These are phyloP conservation scores for Sphaerulina vaccinii DNA, from an alignment of 2,329 filamentous ascomycete species.

Conservation along the genomic window DNA sequence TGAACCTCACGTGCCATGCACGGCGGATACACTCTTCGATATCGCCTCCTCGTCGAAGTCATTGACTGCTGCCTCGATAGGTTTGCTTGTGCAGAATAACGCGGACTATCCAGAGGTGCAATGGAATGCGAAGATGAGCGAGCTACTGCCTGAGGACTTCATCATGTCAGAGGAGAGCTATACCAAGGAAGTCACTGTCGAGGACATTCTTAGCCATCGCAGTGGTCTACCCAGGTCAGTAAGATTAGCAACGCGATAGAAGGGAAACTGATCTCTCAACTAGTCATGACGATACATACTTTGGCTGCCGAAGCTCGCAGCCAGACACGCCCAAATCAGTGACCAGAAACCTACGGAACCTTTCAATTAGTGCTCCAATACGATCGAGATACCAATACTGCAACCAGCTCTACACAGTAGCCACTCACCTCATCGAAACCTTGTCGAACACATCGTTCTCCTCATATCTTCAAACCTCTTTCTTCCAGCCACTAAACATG, in stretches of 20 bases:
- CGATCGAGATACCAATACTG: too few relatives aligned
- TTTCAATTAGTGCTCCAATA: too few relatives aligned
- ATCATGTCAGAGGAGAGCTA: slow-evolving; percentile 37
- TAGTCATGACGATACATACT: slow-evolving; percentile 36
- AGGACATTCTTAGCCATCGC: slow-evolving; percentile 56
- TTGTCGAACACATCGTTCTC: too few relatives aligned
- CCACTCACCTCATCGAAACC: too few relatives aligned
- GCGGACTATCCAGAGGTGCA: slow-evolving; percentile 40
- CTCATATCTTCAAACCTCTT: too few relatives aligned
- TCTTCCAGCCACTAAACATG: too few relatives aligned
- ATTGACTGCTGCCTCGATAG: slow-evolving; percentile 52
- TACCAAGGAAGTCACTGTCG: slow-evolving; percentile 53
- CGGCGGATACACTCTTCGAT: slow-evolving; percentile 54
- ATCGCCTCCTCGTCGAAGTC: slow-evolving; percentile 59
- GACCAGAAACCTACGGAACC: too few relatives aligned
- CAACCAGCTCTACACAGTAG: too few relatives aligned
- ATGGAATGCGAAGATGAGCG: slow-evolving; percentile 51
- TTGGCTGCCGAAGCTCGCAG: slow-evolving; percentile 34
- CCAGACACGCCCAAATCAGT: slow-evolving; percentile 45
- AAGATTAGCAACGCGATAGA: background rate
- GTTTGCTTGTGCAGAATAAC: slow-evolving; percentile 51
- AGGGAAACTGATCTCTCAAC: background rate
- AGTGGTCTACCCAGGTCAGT: slow-evolving; percentile 46
- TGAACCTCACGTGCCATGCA: slow-evolving; percentile 41
- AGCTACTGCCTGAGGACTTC: slow-evolving; percentile 21